Percentiles rank a stretch among this genome's conserved stretches.
Conservation (phyloP, 2,329 filamentous ascomycete species). For the Xylaria arbuscula region DNA sequence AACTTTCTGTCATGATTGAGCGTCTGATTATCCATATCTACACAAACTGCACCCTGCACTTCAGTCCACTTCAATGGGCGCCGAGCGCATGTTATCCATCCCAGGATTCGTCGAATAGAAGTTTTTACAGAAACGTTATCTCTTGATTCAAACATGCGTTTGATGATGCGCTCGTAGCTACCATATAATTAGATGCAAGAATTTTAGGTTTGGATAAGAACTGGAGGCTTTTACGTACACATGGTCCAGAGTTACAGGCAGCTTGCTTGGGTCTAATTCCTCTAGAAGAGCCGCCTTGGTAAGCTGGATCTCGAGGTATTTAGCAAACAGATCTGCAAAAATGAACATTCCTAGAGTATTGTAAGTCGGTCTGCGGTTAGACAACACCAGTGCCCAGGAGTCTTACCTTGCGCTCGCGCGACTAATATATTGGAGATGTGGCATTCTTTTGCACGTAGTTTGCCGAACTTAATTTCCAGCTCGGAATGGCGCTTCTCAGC, state of each 20-base stretch:
- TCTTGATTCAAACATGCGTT: constrained; percentile 38
- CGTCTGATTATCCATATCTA: constrained; percentile 44
- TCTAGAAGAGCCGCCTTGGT: constrained; percentile 37
- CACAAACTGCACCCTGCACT: constrained; percentile 50
- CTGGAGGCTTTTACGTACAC: constrained; percentile 31
- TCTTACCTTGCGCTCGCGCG: constrained; percentile 41
- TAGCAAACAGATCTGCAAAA: constrained; percentile 47
- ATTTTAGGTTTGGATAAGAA: not conserved
- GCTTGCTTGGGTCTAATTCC: constrained; percentile 40
- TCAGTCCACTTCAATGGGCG: constrained; percentile 53
- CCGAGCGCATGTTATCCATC: constrained; percentile 51
- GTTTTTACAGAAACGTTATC: constrained; percentile 17
- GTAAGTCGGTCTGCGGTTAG: not conserved
- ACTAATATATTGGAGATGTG: constrained; percentile 40
- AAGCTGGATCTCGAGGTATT: constrained; percentile 41
- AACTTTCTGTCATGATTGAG: constrained; percentile 46
- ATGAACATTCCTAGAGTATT: constrained; percentile 47
- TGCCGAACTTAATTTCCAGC: constrained; percentile 44
- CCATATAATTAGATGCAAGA: not conserved
- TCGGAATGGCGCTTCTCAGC: constrained; percentile 33
- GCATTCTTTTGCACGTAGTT: constrained; percentile 27
- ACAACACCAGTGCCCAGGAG: not conserved
- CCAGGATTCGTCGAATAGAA: constrained; percentile 45
- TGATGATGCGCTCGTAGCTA: constrained; percentile 46
- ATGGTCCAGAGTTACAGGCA: constrained; percentile 41